phyloP scores from a whole-genome alignment of 768 basidiomycete species.

The Leucocoprinus sp. region DNA sequence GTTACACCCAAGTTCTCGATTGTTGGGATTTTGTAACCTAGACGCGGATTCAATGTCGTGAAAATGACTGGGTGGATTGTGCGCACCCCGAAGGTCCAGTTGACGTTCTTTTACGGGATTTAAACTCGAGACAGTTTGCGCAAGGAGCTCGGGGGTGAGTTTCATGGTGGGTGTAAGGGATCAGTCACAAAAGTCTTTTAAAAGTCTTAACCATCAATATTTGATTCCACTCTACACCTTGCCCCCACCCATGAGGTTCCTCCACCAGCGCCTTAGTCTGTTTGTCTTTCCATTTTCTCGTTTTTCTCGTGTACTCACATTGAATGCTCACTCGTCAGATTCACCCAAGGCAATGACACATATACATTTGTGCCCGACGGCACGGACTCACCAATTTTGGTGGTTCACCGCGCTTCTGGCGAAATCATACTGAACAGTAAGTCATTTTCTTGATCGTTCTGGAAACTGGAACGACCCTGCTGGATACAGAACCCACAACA shows the following conservation, averaged over 20 bases:
- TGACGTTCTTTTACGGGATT: slow-evolving; percentile 86
- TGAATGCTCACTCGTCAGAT: slow-evolving; percentile 32
- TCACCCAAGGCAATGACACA: slow-evolving; percentile 61
- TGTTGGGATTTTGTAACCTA: slow-evolving; percentile 88
- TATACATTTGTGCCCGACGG: slow-evolving; percentile 73
- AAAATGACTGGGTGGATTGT: slow-evolving; percentile 12
- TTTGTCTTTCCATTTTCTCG: slow-evolving; percentile 23
- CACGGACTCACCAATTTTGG: slow-evolving; percentile 54
- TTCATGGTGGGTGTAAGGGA: slow-evolving; percentile 49
- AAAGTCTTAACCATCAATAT: slow-evolving; percentile 32
- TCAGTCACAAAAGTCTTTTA: slow-evolving; percentile 10
- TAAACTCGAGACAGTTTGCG: slow-evolving; percentile 67
- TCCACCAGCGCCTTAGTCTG: slow-evolving; percentile 72
- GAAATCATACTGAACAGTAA: slow-evolving; percentile 65
- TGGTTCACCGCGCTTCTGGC: slow-evolving; percentile 66
- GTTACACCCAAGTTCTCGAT: slow-evolving; percentile 97
- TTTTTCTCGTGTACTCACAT: slow-evolving; percentile 11
- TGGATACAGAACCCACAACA: slow-evolving; percentile 40
- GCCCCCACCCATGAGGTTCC: slow-evolving; percentile 45
- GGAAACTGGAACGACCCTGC: slow-evolving; percentile 2
- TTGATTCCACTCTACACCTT: slow-evolving; percentile 12
- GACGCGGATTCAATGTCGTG: slow-evolving; percentile 20
- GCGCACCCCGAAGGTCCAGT: slow-evolving; percentile 80
- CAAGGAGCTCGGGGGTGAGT: slow-evolving; percentile 89
- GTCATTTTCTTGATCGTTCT: slow-evolving; percentile 15